Evolutionary conservation across 176 grass and related monocot genomes (phyloP).

Genomic region (Saccharum officinarum): DNA sequence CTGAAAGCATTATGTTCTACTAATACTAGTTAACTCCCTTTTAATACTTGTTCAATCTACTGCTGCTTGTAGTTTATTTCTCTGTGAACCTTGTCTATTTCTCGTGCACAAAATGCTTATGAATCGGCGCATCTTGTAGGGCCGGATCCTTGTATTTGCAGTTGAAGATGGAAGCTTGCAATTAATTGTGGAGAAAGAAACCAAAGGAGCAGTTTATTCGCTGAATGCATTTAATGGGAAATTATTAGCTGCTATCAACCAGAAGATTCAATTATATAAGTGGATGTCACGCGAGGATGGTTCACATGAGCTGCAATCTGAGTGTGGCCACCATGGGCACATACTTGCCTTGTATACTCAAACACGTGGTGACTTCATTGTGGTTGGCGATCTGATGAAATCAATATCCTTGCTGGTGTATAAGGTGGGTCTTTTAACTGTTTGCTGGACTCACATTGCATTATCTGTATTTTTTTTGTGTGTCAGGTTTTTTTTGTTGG

Average conservation of each 20-base stretch:
- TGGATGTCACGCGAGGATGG: slow-evolving; percentile 71
- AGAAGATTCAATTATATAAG: slow-evolving; percentile 95
- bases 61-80: background rate
- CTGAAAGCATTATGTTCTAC: background rate
- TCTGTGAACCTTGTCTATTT: background rate
- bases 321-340: slow-evolving; percentile 88
- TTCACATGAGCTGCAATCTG: slow-evolving; percentile 79
- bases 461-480: background rate
- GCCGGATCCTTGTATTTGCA: slow-evolving; percentile 85
- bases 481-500: background rate
- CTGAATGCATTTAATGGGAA: slow-evolving; percentile 95
- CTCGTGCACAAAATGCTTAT: slow-evolving; percentile 21
- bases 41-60: background rate
- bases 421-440: no score
- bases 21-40: background rate
- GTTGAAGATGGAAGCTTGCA: slow-evolving; percentile 87
- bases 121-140: slow-evolving; percentile 43
- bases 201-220: slow-evolving; percentile 83
- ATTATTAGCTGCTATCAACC: slow-evolving; percentile 91
- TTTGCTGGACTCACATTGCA: no score
- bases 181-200: slow-evolving; percentile 91
- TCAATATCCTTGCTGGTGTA: slow-evolving; percentile 94
- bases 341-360: slow-evolving; percentile 89
- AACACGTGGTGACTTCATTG: slow-evolving; percentile 95
- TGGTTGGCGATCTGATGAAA: slow-evolving; percentile 94